Conservation (phyloP, 768 basidiomycete genomes). For the Nidularia sp. region DNA sequence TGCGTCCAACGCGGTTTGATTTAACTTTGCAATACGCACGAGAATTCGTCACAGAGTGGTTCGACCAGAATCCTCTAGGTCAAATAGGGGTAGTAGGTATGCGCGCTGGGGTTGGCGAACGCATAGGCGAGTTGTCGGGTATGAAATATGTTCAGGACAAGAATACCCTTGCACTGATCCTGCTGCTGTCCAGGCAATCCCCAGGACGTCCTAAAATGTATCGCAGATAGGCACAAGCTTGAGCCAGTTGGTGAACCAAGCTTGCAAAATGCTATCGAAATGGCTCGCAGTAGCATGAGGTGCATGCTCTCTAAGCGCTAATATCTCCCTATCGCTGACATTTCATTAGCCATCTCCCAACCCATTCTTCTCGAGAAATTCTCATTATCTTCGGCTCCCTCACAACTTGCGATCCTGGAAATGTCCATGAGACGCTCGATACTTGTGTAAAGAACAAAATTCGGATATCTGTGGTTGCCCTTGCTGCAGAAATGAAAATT, state of each 20-base stretch:
- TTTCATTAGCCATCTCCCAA: constrained; percentile 81
- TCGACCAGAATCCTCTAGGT: constrained; percentile 97
- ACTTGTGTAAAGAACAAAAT: constrained; percentile 78
- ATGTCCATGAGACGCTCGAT: constrained; percentile 93
- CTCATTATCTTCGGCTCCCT: constrained; percentile 92
- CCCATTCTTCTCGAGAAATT: constrained; percentile 94
- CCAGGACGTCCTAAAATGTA: constrained; percentile 86
- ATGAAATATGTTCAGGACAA: background rate
- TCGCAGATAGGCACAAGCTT: constrained; percentile 82
- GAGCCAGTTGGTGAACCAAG: constrained; percentile 92
- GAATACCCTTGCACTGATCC: background rate
- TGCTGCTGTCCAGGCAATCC: constrained; percentile 69
- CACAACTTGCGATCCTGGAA: constrained; percentile 95
- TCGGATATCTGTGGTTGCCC: constrained; percentile 88
- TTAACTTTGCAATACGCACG: constrained; percentile 85
- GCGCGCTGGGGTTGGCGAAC: constrained; percentile 86
- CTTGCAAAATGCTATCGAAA: constrained; percentile 95
- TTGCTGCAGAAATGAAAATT: constrained; percentile 98
- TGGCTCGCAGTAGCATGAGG: constrained; percentile 94
- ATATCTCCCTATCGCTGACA: constrained; percentile 2
- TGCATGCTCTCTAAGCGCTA: constrained; percentile 21
- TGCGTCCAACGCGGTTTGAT: constrained; percentile 93
- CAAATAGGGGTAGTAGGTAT: constrained; percentile 96
- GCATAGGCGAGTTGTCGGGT: constrained; percentile 93
- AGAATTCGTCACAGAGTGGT: constrained; percentile 95